Percentiles rank a stretch among this genome's conserved stretches.
These are phyloP conservation scores for Canavalia ensiformis DNA, from an alignment of 306 rosid species.

Conservation along the genomic window DNA sequence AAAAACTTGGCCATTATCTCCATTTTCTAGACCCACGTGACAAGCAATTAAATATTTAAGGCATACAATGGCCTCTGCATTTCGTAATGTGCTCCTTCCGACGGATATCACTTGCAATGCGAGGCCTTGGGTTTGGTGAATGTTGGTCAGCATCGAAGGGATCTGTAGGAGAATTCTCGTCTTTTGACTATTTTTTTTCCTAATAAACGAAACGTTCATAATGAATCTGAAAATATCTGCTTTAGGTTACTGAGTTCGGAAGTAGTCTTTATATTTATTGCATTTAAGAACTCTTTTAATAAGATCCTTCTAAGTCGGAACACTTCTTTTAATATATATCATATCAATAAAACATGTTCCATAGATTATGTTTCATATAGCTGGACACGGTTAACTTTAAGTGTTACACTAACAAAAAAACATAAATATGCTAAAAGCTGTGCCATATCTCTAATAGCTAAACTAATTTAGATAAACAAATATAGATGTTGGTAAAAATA, in stretches of 20 bases:
- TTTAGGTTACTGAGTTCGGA: background rate
- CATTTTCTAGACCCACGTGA: background rate
- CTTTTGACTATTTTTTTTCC: background rate
- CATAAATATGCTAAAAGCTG: background rate
- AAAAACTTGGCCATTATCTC: background rate
- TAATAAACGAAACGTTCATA: background rate
- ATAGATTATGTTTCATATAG: background rate
- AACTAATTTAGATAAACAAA: background rate
- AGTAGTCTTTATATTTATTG: background rate
- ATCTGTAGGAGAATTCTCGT: background rate
- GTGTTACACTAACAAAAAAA: background rate
- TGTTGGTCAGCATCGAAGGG: slow-evolving; percentile 2
- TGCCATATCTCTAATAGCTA: background rate
- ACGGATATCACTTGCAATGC: background rate
- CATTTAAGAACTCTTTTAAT: background rate
- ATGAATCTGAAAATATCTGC: background rate
- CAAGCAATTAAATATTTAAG: background rate
- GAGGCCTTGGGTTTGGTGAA: background rate
- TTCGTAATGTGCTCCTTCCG: background rate
- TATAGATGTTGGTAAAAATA: background rate
- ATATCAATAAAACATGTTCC: background rate
- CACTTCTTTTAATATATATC: background rate
- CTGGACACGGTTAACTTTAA: background rate
- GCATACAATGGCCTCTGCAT: background rate
- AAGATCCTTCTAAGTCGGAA: background rate